Evolutionary conservation across 257 asterid genomes (phyloP), one percentile per base, ranked within the genome.

Genomic region (Solanum sejunctum): DNA sequence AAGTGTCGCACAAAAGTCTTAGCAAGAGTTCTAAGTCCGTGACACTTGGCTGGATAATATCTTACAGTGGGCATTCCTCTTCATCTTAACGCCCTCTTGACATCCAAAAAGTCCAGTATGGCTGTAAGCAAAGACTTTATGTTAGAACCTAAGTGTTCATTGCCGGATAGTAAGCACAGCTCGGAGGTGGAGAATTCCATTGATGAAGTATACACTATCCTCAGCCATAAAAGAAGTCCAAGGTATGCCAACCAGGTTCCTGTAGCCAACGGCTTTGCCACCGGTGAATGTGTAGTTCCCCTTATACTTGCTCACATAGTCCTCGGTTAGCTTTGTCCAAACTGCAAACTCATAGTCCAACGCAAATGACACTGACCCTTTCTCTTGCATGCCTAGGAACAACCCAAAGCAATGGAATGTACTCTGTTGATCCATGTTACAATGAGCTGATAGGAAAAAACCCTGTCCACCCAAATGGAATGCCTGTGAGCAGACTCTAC

Each of bases 381-480:
- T 67, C 56, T 85, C 87, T 55, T 85, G 84, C 84, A 67, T 79
- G 43, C 87, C 81, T 63, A 85, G 41, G 55, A 80, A 85, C 63
- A 85, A 55, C 58, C 87, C 87, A 8, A 85, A 85, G 81, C 84
- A 80, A 45, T 80, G 81, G 81, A 64, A 80, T 26, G 84, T 6
- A 80, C 84, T 80, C 51, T 51, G 85, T 79, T 85, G 87, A 79
- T 80, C 54, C 84, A 79, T 85, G 85, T 85, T 85, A 39, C 87
- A 85, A 67, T 64, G 84, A 52, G 85, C 87, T 18, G 84, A 85
- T 58, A 80, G 60, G 84, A 67, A 63, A 54, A 85, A 85, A 11
- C 82, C 87, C 28, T 85, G 84, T 64, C 84, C 87, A 16, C 85
- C 84, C 69, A 85, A 67, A 85, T 85, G 85, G 82, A 85, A 85